Evolutionary conservation across 129 eudicot genomes (phyloP).

Genomic region (Glebionis coronaria): DNA sequence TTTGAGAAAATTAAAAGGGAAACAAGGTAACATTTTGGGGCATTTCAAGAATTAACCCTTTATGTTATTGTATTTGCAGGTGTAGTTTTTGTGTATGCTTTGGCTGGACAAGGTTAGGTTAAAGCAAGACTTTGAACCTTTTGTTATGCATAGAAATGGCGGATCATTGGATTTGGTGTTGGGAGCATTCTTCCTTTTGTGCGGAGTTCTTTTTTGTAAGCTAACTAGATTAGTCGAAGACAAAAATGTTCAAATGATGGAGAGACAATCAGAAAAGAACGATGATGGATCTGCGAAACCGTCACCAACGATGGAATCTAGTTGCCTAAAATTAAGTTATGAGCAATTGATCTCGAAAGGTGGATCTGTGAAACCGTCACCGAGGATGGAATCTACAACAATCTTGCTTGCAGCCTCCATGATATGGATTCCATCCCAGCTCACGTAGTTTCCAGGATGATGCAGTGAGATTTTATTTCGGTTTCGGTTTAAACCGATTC

Average conservation of each 20-base stretch:
- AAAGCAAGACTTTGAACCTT: too few species aligned
- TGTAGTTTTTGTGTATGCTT: too few species aligned
- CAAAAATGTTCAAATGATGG: slow-evolving; percentile 52
- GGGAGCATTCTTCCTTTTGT: slow-evolving; percentile 38
- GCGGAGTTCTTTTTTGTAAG: slow-evolving; percentile 28
- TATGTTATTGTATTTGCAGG: too few species aligned
- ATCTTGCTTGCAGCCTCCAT: slow-evolving; percentile 5
- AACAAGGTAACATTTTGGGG: too few species aligned
- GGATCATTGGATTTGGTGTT: slow-evolving; percentile 51
- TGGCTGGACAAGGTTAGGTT: too few species aligned
- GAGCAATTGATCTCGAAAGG: slow-evolving; percentile 37
- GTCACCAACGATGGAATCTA: too few species aligned
- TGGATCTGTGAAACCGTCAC: slow-evolving; percentile 60
- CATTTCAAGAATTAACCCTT: too few species aligned
- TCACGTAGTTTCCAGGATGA: slow-evolving; percentile 70
- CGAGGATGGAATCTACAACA: slow-evolving; percentile 44
- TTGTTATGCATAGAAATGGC: slow-evolving; percentile 42
- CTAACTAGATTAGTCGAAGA: slow-evolving; percentile 25
- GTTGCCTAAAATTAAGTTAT: slow-evolving; percentile 1
- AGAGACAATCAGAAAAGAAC: slow-evolving; percentile 43
- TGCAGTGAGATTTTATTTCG: slow-evolving; percentile 47
- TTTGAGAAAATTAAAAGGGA: too few species aligned
- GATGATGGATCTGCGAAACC: slow-evolving; percentile 52
- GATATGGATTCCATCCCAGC: slow-evolving; percentile 32
- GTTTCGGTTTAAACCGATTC: too few species aligned